Base-by-base conservation (phyloP, 495 filamentous ascomycete genomes). In the Bryoglossum gracile region DNA sequence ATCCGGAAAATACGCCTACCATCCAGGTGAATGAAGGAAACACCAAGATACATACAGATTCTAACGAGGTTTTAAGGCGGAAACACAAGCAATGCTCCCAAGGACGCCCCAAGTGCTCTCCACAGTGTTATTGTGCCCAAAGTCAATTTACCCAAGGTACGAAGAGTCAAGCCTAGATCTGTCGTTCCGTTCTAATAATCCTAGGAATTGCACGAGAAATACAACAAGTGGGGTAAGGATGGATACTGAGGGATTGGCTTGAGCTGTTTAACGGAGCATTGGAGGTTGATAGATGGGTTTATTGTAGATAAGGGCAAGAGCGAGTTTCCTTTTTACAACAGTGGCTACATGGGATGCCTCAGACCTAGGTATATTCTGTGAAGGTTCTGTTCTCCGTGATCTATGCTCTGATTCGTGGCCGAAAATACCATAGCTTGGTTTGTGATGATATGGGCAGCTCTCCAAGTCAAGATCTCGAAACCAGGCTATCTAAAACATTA, bases 141-240 rank as follows among this genome's bases (percentile, higher is more conserved):
- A 61, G 89, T 97, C 59, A 90, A 81, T 62, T 70, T 97, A 45
- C 90, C 94, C 57, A 94, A 85, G 84, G 89, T 94, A 78, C 38
- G 58, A 24, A 25, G 43, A 5, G 23, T 6, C 8, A 48, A 14
- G 21, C 34, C 32, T n/a, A n/a, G n/a, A n/a, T n/a, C n/a, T n/a
- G n/a, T n/a, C n/a, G n/a, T n/a, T n/a, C n/a, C n/a, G n/a, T n/a
- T n/a, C n/a, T 18, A 14, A 18, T 30, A 13, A 9, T 6, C 46
- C 14, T 54, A 95, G 92, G 71, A 78, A 41, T 77, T 94, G 47
- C 92, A 98, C 70, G 92, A 97, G 57, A 82, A 82, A 66, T 97
- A 81, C 77, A 98, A 98, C 81, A 98, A 98, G 78, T 95, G 83
- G 77, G 92, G 91, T 68, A 97, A 96, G 80, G 92, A 96, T 33